These are phyloP conservation scores for Cutaneotrichosporon mucoides DNA, from an alignment of 1,284 basidiomycete genomes.

Conservation along the genomic window DNA sequence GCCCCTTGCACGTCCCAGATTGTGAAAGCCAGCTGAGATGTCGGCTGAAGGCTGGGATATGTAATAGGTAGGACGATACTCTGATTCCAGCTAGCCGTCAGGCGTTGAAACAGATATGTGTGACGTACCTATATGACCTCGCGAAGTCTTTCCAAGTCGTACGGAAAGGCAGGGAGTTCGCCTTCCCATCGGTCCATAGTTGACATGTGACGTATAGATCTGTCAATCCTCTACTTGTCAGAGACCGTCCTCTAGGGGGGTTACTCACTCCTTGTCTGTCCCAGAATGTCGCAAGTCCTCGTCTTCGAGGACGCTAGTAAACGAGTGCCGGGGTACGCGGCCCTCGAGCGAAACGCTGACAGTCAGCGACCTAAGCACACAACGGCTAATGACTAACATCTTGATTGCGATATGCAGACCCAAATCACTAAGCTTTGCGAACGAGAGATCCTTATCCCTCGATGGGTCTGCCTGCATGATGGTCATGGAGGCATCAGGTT, in stretches of 20 bases:
- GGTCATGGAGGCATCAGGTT: background rate
- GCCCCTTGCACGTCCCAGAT: slow-evolving; percentile 89
- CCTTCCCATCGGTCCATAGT: slow-evolving; percentile 87
- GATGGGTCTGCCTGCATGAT: slow-evolving; percentile 34
- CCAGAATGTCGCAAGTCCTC: slow-evolving; percentile 75
- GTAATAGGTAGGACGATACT: slow-evolving; percentile 84
- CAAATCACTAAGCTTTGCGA: slow-evolving; percentile 80
- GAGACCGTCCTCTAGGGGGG: background rate
- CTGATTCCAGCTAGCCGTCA: slow-evolving; percentile 77
- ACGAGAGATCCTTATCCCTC: slow-evolving; percentile 67
- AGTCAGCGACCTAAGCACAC: slow-evolving; percentile 47
- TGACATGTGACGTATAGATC: slow-evolving; percentile 91
- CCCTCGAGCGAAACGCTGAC: slow-evolving; percentile 79
- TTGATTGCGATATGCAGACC: slow-evolving; percentile 80
- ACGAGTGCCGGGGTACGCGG: slow-evolving; percentile 60
- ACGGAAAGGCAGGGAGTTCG: slow-evolving; percentile 79
- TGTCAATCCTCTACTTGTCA: slow-evolving; percentile 61
- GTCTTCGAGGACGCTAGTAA: slow-evolving; percentile 70
- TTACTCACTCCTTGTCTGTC: slow-evolving; percentile 66
- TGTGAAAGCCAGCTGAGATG: slow-evolving; percentile 85
- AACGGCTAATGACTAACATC: slow-evolving; percentile 53
- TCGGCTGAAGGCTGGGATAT: slow-evolving; percentile 84
- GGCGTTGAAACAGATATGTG: background rate
- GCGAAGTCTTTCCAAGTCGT: slow-evolving; percentile 92
- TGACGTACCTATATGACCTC: slow-evolving; percentile 64